phyloP scores from a whole-genome alignment of 2,329 filamentous ascomycete species.

The Diaporthe australafricana region DNA sequence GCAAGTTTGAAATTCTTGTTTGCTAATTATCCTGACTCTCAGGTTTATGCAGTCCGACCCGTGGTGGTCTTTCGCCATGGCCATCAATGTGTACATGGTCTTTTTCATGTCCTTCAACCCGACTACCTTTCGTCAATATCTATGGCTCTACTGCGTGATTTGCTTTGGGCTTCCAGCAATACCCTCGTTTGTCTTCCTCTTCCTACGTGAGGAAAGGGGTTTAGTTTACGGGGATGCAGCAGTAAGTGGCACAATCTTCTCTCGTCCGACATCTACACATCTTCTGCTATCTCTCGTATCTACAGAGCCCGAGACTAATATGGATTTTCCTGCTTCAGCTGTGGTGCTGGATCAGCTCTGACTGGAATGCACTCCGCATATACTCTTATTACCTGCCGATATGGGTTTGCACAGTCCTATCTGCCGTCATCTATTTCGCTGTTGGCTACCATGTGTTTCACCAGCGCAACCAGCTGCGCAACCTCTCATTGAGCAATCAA shows the following conservation, averaged over 20 bases:
- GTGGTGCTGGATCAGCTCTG: slow-evolving; percentile 70
- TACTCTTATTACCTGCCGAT: slow-evolving; percentile 72
- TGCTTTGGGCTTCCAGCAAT: slow-evolving; percentile 80
- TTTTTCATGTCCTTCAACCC: slow-evolving; percentile 71
- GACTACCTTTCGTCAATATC: slow-evolving; percentile 77
- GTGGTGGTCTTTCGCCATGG: slow-evolving; percentile 85
- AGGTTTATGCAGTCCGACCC: slow-evolving; percentile 85
- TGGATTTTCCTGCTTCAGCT: no score
- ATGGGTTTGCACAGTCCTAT: slow-evolving; percentile 69
- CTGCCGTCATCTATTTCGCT: slow-evolving; percentile 65
- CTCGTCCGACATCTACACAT: background rate
- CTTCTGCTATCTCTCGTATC: background rate
- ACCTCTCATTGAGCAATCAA: slow-evolving; percentile 62
- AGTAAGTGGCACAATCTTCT: slow-evolving; percentile 51
- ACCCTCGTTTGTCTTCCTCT: slow-evolving; percentile 74
- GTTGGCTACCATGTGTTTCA: slow-evolving; percentile 72
- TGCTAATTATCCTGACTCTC: background rate
- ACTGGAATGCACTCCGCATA: slow-evolving; percentile 68
- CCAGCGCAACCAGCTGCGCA: slow-evolving; percentile 65
- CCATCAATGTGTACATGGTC: slow-evolving; percentile 81
- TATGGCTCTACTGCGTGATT: slow-evolving; percentile 76
- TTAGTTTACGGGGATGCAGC: slow-evolving; percentile 68
- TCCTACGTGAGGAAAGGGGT: slow-evolving; percentile 57
- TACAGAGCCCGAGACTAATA: no score
- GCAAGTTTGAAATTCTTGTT: background rate